Conservation (phyloP, 2,329 filamentous ascomycete species). For the Alternaria brassicicola region DNA sequence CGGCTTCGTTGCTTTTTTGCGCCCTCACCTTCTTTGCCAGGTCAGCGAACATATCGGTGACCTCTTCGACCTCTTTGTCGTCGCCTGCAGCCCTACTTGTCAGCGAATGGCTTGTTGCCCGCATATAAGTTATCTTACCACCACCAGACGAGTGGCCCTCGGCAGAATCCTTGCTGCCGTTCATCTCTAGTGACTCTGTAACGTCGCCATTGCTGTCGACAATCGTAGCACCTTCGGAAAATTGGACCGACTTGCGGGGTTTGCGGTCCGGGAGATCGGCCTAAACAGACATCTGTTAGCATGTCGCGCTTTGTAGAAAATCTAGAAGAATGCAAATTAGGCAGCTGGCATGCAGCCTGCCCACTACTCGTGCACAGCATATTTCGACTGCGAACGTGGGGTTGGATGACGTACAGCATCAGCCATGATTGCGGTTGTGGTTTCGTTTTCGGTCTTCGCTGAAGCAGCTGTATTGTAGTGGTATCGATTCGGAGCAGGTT, state of each 20-base stretch:
- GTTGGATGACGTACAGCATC: slow-evolving; percentile 49
- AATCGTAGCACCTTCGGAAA: slow-evolving; percentile 84
- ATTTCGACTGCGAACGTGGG: slow-evolving; percentile 35
- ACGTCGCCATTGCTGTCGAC: slow-evolving; percentile 90
- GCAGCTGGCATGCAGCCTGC: background rate
- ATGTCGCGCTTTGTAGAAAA: background rate
- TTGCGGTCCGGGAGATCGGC: slow-evolving; percentile 64
- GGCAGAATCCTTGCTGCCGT: slow-evolving; percentile 80
- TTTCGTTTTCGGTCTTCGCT: slow-evolving; percentile 7
- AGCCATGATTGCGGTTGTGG: slow-evolving; percentile 58
- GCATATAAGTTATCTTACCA: slow-evolving; percentile 27
- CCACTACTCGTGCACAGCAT: slow-evolving; percentile 4
- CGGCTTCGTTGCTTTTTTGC: background rate
- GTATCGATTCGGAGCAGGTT: background rate
- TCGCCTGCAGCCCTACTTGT: slow-evolving; percentile 38
- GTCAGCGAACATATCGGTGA: slow-evolving; percentile 67
- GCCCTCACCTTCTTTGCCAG: slow-evolving; percentile 67
- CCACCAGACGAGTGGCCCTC: slow-evolving; percentile 66
- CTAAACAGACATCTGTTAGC: slow-evolving; percentile 44
- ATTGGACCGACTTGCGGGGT: slow-evolving; percentile 91
- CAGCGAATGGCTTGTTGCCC: slow-evolving; percentile 20
- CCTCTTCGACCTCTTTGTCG: slow-evolving; percentile 67
- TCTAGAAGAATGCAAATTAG: background rate
- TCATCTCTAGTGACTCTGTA: slow-evolving; percentile 71
- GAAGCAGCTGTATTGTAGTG: background rate